These are phyloP conservation scores for Tolypocladium tropicale DNA, from an alignment of 2,329 filamentous ascomycete species.

Conservation along the genomic window DNA sequence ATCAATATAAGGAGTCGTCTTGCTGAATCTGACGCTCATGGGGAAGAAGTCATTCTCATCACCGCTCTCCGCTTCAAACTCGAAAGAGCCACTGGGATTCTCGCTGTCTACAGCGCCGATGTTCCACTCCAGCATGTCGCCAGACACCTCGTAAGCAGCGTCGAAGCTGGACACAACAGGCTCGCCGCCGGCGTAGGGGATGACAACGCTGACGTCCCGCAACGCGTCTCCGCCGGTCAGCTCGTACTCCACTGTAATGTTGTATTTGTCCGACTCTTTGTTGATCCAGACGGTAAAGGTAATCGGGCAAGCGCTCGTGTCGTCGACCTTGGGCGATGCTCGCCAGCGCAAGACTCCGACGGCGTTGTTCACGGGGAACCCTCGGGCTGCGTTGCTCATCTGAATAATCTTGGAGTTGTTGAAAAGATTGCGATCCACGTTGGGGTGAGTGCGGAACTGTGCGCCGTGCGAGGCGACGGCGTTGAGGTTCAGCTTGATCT, in stretches of 20 bases:
- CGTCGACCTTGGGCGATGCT: conserved; percentile 69
- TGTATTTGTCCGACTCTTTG: conserved; percentile 73
- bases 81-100: conserved; percentile 78
- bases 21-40: conserved; percentile 85
- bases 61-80: conserved; percentile 83
- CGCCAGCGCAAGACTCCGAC: conserved; percentile 93
- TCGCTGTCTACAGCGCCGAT: conserved; percentile 77
- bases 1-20: conserved; percentile 77
- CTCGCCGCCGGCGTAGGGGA: conserved; percentile 78
- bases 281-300: conserved; percentile 98
- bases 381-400: conserved; percentile 76
- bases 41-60: conserved; percentile 97
- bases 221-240: conserved; percentile 70
- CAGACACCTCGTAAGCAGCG: conserved; percentile 85
- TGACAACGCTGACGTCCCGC: conserved; percentile 75
- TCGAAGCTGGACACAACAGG: conserved; percentile 89
- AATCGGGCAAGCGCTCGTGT: conserved; percentile 74
- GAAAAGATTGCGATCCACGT: conserved; percentile 86
- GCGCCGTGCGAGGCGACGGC: conserved; percentile 71
- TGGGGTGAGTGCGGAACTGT: conserved; percentile 92
- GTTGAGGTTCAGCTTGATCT: conserved; percentile 75
- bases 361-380: conserved; percentile 89
- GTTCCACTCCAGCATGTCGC: conserved; percentile 88
- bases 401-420: conserved; percentile 76
- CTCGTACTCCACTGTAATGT: conserved; percentile 92